phyloP scores from a whole-genome alignment of 371 early-diverging fungal species.

The Phascolomyces articulosus region DNA sequence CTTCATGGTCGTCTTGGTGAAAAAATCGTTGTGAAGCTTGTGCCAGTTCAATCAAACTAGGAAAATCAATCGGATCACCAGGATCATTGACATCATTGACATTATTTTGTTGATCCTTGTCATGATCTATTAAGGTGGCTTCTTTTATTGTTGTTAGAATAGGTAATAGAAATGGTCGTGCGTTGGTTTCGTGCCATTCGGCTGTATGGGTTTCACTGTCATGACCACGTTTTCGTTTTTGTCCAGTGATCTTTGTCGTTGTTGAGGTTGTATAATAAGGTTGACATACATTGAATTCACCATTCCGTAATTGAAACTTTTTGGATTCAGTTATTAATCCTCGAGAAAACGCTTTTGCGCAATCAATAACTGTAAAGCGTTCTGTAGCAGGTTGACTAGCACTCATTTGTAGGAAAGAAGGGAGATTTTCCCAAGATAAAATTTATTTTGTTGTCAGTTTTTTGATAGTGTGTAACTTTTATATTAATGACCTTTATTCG shows the following conservation, averaged over 20 bases:
- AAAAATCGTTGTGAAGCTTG: slow-evolving; percentile 23
- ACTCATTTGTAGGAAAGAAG: not conserved
- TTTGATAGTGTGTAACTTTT: no score
- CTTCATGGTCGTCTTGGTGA: slow-evolving; percentile 3
- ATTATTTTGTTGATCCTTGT: not conserved
- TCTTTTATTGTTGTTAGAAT: slow-evolving; percentile 15
- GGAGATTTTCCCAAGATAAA: no score
- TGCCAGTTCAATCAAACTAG: slow-evolving; percentile 31
- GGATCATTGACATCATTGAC: not conserved
- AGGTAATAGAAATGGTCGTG: slow-evolving; percentile 16
- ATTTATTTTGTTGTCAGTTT: no score
- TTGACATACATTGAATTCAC: slow-evolving; percentile 33
- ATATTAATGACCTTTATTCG: no score
- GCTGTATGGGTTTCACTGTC: slow-evolving; percentile 29
- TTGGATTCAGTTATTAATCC: not conserved
- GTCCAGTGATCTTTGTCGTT: slow-evolving; percentile 6
- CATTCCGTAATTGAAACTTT: slow-evolving; percentile 14
- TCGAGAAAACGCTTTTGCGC: slow-evolving; percentile 9
- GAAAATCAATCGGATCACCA: slow-evolving; percentile 30
- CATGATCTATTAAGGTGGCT: not conserved
- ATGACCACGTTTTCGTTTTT: slow-evolving; percentile 25
- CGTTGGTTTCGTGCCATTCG: slow-evolving; percentile 24
- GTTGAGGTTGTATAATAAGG: slow-evolving; percentile 34
- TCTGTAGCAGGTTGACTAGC: not conserved
- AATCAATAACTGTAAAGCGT: slow-evolving; percentile 11